Evolutionary conservation across 164 flowering plant species (phyloP).

Genomic region (Hamamelis virginiana): DNA sequence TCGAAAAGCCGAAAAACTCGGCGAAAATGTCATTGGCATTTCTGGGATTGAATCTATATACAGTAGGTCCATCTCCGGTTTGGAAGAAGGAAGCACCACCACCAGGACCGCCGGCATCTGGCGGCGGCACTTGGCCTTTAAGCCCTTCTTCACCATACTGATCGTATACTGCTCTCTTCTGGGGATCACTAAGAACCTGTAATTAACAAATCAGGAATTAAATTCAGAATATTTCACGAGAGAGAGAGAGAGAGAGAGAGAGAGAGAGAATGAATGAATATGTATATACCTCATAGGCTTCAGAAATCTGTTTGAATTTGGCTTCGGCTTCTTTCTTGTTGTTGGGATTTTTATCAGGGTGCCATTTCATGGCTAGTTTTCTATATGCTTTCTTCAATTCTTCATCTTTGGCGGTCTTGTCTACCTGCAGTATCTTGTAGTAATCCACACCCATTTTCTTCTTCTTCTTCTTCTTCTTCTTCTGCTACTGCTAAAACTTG

Average conservation of each 20-base stretch:
- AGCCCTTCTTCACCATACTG: slow-evolving; percentile 51
- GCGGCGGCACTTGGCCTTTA: slow-evolving; percentile 45
- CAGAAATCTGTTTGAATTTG: slow-evolving; percentile 60
- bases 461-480: slow-evolving; percentile 8
- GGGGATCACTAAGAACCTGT: slow-evolving; percentile 50
- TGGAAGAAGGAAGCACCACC: slow-evolving; percentile 42
- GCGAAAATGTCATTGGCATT: slow-evolving; percentile 41
- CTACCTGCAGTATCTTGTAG: slow-evolving; percentile 50
- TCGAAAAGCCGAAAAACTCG: slow-evolving; percentile 38
- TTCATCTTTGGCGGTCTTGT: slow-evolving; percentile 46
- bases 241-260: not conserved
- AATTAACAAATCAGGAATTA: not conserved
- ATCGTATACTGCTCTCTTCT: slow-evolving; percentile 45
- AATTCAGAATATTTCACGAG: no score
- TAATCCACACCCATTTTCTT: slow-evolving; percentile 53
- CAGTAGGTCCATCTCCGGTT: slow-evolving; percentile 38
- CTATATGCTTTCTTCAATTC: slow-evolving; percentile 60
- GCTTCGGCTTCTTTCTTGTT: slow-evolving; percentile 60
- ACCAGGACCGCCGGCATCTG: slow-evolving; percentile 34
- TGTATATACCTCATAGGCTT: slow-evolving; percentile 47
- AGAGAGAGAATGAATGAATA: not conserved
- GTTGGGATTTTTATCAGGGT: slow-evolving; percentile 49
- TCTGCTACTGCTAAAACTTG: not conserved
- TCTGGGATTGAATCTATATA: slow-evolving; percentile 42
- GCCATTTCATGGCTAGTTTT: slow-evolving; percentile 57